Evolutionary conservation across 495 filamentous ascomycete species (phyloP).

Genomic region (Articulospora tetracladia): DNA sequence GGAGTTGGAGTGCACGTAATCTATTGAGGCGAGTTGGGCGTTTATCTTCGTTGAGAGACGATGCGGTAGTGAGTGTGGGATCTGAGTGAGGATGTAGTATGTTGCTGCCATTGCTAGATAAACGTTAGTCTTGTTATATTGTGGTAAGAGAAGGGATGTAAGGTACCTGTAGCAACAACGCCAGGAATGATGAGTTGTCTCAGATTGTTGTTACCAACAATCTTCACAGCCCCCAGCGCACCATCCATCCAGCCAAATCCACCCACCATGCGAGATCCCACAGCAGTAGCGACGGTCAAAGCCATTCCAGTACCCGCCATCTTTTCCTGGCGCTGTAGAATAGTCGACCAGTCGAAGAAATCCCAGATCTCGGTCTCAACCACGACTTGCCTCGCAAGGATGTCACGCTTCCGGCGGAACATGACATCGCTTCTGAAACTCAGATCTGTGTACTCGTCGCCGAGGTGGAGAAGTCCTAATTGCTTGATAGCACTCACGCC

Average conservation of each 20-base stretch:
- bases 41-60: slow-evolving; percentile 84
- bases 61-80: slow-evolving; percentile 82
- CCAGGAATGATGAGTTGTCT: slow-evolving; percentile 79
- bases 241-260: slow-evolving; percentile 88
- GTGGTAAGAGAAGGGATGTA: background rate
- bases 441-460: slow-evolving; percentile 76
- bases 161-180: slow-evolving; percentile 71
- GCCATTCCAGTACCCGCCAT: slow-evolving; percentile 89
- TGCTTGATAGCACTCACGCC: slow-evolving; percentile 87
- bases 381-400: slow-evolving; percentile 77
- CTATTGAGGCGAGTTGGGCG: slow-evolving; percentile 68
- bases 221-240: slow-evolving; percentile 68
- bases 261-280: slow-evolving; percentile 76
- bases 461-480: slow-evolving; percentile 83
- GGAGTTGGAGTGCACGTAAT: slow-evolving; percentile 90
- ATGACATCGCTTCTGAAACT: slow-evolving; percentile 87
- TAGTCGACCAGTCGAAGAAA: slow-evolving; percentile 80
- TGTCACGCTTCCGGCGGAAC: slow-evolving; percentile 80
- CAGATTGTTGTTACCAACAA: slow-evolving; percentile 81
- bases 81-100: slow-evolving; percentile 76
- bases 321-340: slow-evolving; percentile 92
- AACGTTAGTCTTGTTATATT: slow-evolving; percentile 34
- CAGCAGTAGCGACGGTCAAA: slow-evolving; percentile 82
- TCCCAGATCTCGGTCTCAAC: slow-evolving; percentile 85
- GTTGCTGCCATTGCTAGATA: slow-evolving; percentile 62